Conservation (phyloP, 2,329 filamentous ascomycete genomes). For the Allantophomopsis lycopodina region DNA sequence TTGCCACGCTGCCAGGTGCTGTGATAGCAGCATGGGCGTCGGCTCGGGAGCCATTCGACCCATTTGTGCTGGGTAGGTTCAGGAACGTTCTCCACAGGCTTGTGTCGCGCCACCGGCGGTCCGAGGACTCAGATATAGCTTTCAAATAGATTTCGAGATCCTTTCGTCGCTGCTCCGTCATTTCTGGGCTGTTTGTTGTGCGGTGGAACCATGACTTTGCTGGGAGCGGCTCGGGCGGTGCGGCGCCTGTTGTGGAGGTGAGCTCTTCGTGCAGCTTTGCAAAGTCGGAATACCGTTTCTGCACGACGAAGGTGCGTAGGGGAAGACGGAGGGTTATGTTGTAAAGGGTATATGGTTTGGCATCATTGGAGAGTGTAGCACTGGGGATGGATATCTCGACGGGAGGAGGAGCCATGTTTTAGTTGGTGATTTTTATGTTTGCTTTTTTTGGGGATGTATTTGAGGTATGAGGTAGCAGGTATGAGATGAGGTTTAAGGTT, state of each 20-base stretch:
- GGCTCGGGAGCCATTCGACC: conserved; percentile 3
- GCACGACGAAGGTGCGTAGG: conserved; percentile 59
- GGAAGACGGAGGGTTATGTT: conserved; percentile 67
- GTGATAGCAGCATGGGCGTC: conserved; percentile 10
- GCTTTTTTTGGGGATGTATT: neutral
- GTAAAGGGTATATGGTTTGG: conserved; percentile 58
- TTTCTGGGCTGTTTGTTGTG: conserved; percentile 53
- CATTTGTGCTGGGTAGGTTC: conserved; percentile 42
- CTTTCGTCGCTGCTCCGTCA: conserved; percentile 56
- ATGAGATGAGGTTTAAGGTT: too few species aligned
- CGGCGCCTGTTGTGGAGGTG: conserved; percentile 38
- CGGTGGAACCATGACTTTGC: conserved; percentile 66
- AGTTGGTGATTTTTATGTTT: neutral
- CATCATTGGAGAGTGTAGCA: conserved; percentile 39
- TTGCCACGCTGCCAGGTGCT: conserved; percentile 24
- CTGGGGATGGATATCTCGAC: conserved; percentile 55
- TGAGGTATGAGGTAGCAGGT: neutral
- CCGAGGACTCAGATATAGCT: conserved; percentile 58
- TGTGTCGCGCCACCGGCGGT: conserved; percentile 63
- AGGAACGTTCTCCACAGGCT: conserved; percentile 62
- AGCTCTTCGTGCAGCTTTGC: conserved; percentile 49
- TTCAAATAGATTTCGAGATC: conserved; percentile 60
- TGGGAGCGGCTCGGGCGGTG: conserved; percentile 56
- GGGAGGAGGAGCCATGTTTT: conserved; percentile 46
- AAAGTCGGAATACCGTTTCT: conserved; percentile 79